phyloP scores from a whole-genome alignment of 179 eudicot species.

The Spergularia azorica region DNA sequence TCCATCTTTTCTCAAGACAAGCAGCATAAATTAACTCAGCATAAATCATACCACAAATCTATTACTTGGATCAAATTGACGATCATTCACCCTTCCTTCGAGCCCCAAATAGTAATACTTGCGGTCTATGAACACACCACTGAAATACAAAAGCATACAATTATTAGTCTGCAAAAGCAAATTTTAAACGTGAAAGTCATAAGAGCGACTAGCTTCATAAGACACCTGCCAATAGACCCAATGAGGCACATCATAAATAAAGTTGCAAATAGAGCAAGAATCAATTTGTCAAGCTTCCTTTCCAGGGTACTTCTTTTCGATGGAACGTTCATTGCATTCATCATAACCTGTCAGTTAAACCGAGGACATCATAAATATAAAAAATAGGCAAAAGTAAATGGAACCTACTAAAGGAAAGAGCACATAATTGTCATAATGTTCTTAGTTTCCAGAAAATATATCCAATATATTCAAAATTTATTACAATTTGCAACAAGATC shows the following conservation, averaged over 20 bases:
- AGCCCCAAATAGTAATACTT: slow-evolving; percentile 77
- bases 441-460: background rate
- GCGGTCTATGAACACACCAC: slow-evolving; percentile 69
- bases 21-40: background rate
- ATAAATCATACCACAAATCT: slow-evolving; percentile 73
- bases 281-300: slow-evolving; percentile 95
- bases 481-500: too few species aligned
- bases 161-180: background rate
- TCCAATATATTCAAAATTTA: too few species aligned
- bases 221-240: slow-evolving; percentile 95
- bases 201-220: slow-evolving; percentile 20
- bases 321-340: slow-evolving; percentile 99
- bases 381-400: slow-evolving; percentile 4
- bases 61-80: slow-evolving; percentile 79
- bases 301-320: slow-evolving; percentile 98
- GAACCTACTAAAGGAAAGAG: background rate
- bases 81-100: slow-evolving; percentile 41
- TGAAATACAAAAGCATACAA: slow-evolving; percentile 33
- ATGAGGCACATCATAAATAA: slow-evolving; percentile 83
- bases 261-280: slow-evolving; percentile 75
- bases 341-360: slow-evolving; percentile 78
- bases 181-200: background rate
- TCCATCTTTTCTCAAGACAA: slow-evolving; percentile 4
- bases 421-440: background rate
- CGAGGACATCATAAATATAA: slow-evolving; percentile 16